Base-by-base conservation (phyloP, 2,329 filamentous ascomycete species). In the Colletotrichum incanum region DNA sequence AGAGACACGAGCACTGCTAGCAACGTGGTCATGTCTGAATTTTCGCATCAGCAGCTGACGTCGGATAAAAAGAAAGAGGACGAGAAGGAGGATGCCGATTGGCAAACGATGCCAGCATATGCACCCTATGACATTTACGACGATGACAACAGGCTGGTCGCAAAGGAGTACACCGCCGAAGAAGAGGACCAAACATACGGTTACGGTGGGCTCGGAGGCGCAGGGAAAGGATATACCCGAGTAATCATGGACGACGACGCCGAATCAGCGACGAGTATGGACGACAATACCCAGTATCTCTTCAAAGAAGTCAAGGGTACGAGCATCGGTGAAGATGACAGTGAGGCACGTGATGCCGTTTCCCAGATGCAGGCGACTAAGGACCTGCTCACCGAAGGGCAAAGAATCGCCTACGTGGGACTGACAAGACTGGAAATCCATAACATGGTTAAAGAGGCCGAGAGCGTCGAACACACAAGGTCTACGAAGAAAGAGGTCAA, bases 331-430 rank as follows among this genome's bases (percentile, higher is more conserved):
- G 92, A 91, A 47, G 89, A 92, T 62, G 93, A 95, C 31, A 95
- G 97, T 31, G 94, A 96, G 66, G 91, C 93, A 71, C 90, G 95
- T 65, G 96, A 98, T 82, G 91, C 95, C 5, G 84, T 97, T 50
- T 92, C 93, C 60, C 96, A 99, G 81, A 93, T 99, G 87, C 93
- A 98, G 82, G 94, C 96, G 11, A 99, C 96, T 45, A 99, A 99
- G 81, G 93, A 97, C 75, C 88, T 99, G 20, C 86, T 99, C 66
- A 99, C 96, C 2, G 96, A 99, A 81, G 95, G 95, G 16, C 96
- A 99, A 83, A 92, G 94, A 76, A 95, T 99, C 75, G 96, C 96
- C 6, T 99, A 99, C 80, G 96, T 99, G 39, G 96, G 96, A 16
- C 87, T 98, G 68, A 94, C 94, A 39, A 91, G 95, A 64, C 82